Base-by-base conservation (phyloP, 257 asterid species). In the Salvia hispanica region DNA sequence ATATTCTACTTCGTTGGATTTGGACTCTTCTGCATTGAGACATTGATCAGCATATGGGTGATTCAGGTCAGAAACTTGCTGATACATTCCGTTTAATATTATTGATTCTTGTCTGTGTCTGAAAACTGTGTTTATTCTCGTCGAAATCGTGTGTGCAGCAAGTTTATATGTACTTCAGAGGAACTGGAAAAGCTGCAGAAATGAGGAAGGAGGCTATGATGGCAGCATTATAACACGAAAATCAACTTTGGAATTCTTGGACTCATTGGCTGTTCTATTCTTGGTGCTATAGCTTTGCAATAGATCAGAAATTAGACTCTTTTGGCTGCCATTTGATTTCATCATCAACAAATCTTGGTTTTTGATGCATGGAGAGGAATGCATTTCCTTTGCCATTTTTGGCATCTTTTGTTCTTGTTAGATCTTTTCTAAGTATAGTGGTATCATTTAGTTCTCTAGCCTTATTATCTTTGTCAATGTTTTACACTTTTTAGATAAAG, bases 11-110 rank as follows among this genome's bases (percentile, higher is more conserved):
- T 91, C 7, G 54, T 91, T 34, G 97, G 97, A 59, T 87, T 87
- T 72, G 81, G 72, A 50, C 59, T 83, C 42, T 91, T 88, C 54
- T 62, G 80, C 72, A 18, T 88, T 15, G 97, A 88, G 72, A 70
- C 96, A 44, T 31, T 91, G 81, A 76, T 91, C 48, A 91, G 97
- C 85, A 73, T 91, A 58, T 91, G 97, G 97, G 96, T 91, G 76
- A 88, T 91, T 77, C 97, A 91, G 97, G 97, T 87, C 37, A 33
- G 55, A 43, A 62, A 13, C 50, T 56, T 9, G 7, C 46, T 43
- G 18, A 31, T 28, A 62, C 18, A 37, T 63, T 58, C 18, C 14
- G 48, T 15, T 52, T 52, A 63, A 39, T 42, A 11, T 12, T 9
- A 34, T 42, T 3, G 10, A 11, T 66, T 15, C 36, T 11, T 51